Conservation (phyloP, 1,284 basidiomycete genomes). For the Rhodotorula sp. region DNA sequence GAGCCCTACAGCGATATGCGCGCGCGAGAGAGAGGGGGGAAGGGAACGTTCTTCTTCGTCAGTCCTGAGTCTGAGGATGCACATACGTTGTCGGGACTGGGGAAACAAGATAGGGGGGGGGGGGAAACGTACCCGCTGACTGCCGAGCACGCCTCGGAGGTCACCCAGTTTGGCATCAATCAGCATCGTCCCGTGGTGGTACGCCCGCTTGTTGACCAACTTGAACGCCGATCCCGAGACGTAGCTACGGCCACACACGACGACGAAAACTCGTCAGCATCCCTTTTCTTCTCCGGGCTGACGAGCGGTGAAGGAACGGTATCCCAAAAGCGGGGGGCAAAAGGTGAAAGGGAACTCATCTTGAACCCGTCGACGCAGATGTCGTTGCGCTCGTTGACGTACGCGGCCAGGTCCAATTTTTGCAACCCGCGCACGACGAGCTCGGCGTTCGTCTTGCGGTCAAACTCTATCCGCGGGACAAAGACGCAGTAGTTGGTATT, state of each 20-base stretch:
- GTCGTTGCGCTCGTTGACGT: constrained; percentile 88
- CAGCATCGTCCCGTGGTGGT: constrained; percentile 99
- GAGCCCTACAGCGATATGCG: constrained; percentile 58
- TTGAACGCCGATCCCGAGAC: constrained; percentile 98
- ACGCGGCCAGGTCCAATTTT: constrained; percentile 68
- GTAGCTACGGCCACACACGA: constrained; percentile 52
- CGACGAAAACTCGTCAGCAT: background rate
- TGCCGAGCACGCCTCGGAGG: constrained; percentile 69
- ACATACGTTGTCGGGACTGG: background rate
- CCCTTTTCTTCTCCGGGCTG: background rate
- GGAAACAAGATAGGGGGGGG: background rate
- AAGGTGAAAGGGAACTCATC: constrained; percentile 61
- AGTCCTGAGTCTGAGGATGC: background rate
- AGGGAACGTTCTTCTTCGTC: background rate
- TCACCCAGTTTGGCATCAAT: constrained; percentile 73
- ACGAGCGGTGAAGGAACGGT: too few species aligned
- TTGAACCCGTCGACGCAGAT: constrained; percentile 78
- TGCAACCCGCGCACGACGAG: constrained; percentile 76
- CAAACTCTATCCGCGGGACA: constrained; percentile 75
- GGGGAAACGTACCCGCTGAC: constrained; percentile 61
- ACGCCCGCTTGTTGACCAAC: constrained; percentile 84
- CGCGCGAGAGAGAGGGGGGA: too few species aligned
- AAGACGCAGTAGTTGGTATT: constrained; percentile 98
- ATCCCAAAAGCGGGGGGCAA: too few species aligned
- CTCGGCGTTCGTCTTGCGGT: constrained; percentile 74